Evolutionary conservation across 2,329 filamentous ascomycete genomes (phyloP).

Genomic region (Dactylellina haptotyla): DNA sequence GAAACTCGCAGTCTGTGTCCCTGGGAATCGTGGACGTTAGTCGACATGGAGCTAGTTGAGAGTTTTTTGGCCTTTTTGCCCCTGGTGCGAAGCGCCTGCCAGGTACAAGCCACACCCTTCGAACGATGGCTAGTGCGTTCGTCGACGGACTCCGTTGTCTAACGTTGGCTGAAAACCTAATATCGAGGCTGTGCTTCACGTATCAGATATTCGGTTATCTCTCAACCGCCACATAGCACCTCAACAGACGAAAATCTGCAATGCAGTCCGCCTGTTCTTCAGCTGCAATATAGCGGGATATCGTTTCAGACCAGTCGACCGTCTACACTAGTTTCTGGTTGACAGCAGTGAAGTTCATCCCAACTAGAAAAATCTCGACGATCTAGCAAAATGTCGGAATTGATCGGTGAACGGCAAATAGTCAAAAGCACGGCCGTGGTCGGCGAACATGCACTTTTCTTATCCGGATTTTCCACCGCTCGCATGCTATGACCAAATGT

Average conservation of each 20-base stretch:
- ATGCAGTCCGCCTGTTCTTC: constrained; percentile 17
- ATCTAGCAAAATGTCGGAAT: not conserved
- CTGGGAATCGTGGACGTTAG: not conserved
- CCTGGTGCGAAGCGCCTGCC: not conserved
- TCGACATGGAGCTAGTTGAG: not conserved
- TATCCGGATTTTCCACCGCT: not conserved
- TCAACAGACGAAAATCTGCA: constrained; percentile 1
- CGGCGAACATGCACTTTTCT: not conserved
- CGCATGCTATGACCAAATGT: too few species aligned
- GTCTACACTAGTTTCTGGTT: not conserved
- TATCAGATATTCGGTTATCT: constrained; percentile 28
- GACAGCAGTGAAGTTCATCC: not conserved
- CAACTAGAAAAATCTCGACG: not conserved
- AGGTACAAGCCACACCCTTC: not conserved
- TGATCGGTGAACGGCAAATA: not conserved
- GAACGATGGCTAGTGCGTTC: not conserved
- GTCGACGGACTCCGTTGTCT: not conserved
- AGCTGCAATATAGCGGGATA: constrained; percentile 13
- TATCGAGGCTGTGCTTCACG: constrained; percentile 2
- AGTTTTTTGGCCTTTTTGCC: not conserved
- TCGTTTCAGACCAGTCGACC: constrained; percentile 1
- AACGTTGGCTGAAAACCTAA: not conserved
- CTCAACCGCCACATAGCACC: not conserved
- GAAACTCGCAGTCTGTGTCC: not conserved
- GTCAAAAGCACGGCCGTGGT: not conserved